Conservation (phyloP, 306 rosid species). For the Pyrus bretschneideri region DNA sequence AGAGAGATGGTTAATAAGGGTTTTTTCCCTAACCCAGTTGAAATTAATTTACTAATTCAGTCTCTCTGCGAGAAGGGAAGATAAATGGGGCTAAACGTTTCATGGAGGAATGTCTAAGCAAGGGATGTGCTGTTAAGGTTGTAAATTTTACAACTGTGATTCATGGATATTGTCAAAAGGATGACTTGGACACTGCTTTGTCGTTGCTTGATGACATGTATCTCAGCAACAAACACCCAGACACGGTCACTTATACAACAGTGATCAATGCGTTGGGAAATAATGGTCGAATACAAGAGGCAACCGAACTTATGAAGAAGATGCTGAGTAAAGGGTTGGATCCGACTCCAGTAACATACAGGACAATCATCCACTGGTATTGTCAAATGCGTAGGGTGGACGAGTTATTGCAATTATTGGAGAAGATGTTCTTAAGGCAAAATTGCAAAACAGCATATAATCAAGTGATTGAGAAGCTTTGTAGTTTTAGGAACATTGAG, state of each 20-base stretch:
- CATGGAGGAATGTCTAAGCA: constrained; percentile 62
- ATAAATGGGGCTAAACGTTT: constrained; percentile 59
- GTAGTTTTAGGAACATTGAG: constrained; percentile 58
- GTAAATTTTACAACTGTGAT: constrained; percentile 77
- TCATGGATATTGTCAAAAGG: constrained; percentile 74
- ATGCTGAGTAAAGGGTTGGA: constrained; percentile 66
- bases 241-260: constrained; percentile 64
- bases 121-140: constrained; percentile 73
- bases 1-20: constrained; percentile 67
- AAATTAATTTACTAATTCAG: constrained; percentile 65
- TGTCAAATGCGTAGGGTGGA: constrained; percentile 60
- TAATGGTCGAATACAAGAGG: constrained; percentile 70
- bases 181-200: constrained; percentile 65
- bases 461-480: constrained; percentile 81
- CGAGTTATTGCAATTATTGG: constrained; percentile 57
- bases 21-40: constrained; percentile 67
- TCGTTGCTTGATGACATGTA: constrained; percentile 83
- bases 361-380: constrained; percentile 67
- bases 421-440: constrained; percentile 58
- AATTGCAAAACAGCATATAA: constrained; percentile 53
- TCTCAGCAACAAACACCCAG: constrained; percentile 81
- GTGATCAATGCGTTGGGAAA: constrained; percentile 68
- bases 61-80: constrained; percentile 60
- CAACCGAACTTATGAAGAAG: constrained; percentile 45
- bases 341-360: constrained; percentile 84